A percentile compares a stretch with the other conserved stretches of the same genome.
phyloP scores from a whole-genome alignment of 1,284 basidiomycete species.

The Heliocybe sulcata region DNA sequence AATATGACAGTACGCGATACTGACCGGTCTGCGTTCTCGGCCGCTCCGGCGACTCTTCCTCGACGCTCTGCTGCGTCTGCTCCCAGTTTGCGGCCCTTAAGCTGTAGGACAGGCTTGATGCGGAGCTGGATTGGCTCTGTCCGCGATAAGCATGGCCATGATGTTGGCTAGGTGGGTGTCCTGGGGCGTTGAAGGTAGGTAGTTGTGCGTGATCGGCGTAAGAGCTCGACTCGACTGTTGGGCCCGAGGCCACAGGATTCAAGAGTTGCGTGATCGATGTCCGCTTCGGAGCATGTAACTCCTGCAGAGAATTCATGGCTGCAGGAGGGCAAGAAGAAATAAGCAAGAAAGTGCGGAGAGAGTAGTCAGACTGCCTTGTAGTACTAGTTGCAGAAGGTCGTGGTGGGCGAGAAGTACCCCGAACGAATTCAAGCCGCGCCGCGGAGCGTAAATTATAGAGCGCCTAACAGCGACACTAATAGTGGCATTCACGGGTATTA shows the following conservation, averaged over 20 bases:
- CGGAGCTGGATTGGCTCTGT: constrained; percentile 19
- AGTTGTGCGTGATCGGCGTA: constrained; percentile 23
- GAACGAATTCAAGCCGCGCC: background rate
- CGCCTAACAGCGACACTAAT: no score
- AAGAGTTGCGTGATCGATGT: constrained; percentile 47
- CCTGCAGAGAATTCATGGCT: constrained; percentile 39
- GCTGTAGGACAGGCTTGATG: constrained; percentile 27
- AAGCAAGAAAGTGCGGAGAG: constrained; percentile 7
- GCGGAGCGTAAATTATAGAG: no score
- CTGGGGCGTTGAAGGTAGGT: constrained; percentile 15
- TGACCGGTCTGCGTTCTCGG: background rate
- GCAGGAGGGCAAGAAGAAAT: constrained; percentile 3
- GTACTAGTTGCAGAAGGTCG: no score
- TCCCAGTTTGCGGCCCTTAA: constrained; percentile 39
- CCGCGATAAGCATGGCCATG: constrained; percentile 16
- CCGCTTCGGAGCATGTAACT: constrained; percentile 35
- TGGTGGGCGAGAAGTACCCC: background rate
- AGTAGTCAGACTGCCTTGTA: constrained; percentile 1
- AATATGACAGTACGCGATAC: background rate
- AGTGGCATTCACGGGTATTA: no score
- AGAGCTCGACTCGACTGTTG: constrained; percentile 14
- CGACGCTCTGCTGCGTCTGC: constrained; percentile 7
- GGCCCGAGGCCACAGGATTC: constrained; percentile 29
- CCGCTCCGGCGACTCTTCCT: constrained; percentile 13
- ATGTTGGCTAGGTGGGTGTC: constrained; percentile 18